phyloP scores from a whole-genome alignment of 2,329 filamentous ascomycete species.

The Diaporthe citriasiana region DNA sequence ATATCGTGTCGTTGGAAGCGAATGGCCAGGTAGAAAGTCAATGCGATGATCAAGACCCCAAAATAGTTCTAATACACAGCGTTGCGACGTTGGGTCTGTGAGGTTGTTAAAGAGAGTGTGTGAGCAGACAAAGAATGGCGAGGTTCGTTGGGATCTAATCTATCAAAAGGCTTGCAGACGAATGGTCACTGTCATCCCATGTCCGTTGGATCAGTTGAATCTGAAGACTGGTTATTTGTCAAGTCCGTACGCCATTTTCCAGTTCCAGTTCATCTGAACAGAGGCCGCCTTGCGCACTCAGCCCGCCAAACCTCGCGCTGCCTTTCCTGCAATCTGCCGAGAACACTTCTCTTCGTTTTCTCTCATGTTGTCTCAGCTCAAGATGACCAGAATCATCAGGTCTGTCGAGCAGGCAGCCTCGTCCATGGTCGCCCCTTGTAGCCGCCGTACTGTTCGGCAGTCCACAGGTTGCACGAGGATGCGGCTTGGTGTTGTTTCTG shows the following conservation, averaged over 20 bases:
- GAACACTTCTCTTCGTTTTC: not conserved
- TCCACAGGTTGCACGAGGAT: conserved; percentile 24
- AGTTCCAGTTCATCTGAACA: not conserved
- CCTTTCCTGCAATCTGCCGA: conserved; percentile 30
- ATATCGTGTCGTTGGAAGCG: not conserved
- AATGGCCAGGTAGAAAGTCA: not conserved
- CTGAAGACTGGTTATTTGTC: conserved; percentile 2
- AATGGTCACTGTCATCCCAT: not conserved
- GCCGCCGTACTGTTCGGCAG: not conserved
- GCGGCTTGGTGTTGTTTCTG: conserved; percentile 21
- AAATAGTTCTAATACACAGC: not conserved
- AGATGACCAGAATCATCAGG: not conserved
- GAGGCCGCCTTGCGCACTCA: not conserved
- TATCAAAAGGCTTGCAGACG: not conserved
- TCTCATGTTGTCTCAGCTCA: conserved; percentile 28
- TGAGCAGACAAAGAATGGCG: not conserved
- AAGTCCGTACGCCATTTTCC: not conserved
- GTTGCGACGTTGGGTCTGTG: not conserved
- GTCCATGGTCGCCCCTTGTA: conserved; percentile 21
- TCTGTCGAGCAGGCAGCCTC: not conserved
- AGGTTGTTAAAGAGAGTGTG: not conserved
- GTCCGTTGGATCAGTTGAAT: not conserved
- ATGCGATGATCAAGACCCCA: not conserved
- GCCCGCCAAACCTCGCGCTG: not conserved
- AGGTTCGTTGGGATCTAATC: not conserved